Conservation (phyloP, 2,329 filamentous ascomycete genomes). For the Colletotrichum filicis region DNA sequence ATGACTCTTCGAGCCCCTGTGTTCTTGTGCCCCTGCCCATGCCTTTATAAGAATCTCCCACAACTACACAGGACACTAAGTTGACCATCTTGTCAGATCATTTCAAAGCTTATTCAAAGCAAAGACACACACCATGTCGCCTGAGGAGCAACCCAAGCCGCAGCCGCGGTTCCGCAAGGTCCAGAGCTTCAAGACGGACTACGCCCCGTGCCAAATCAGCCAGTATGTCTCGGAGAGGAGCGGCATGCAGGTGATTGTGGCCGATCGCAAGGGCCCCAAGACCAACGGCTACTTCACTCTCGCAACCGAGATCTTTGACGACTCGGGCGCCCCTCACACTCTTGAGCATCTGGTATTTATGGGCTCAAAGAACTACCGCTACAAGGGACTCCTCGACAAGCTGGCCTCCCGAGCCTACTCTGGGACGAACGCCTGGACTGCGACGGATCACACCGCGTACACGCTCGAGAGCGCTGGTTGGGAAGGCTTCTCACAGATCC, state of each 20-base stretch:
- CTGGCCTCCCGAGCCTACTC: conserved; percentile 94
- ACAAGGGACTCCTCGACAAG: conserved; percentile 95
- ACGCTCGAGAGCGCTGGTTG: conserved; percentile 95
- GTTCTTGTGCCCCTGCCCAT: not conserved
- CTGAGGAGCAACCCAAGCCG: conserved; percentile 54
- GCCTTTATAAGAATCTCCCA: not conserved
- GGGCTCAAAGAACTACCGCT: conserved; percentile 92
- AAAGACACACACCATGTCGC: conserved; percentile 61
- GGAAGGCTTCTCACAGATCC: conserved; percentile 94
- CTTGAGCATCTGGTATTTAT: conserved; percentile 87
- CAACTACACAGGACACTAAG: not conserved
- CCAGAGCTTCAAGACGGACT: conserved; percentile 88
- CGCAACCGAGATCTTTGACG: conserved; percentile 96
- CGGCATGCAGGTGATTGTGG: conserved; percentile 93
- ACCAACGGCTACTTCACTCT: conserved; percentile 94
- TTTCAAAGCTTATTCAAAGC: not conserved
- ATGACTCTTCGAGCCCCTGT: not conserved
- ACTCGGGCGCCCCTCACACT: conserved; percentile 91
- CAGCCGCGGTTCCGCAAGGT: conserved; percentile 80
- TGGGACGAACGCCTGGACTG: conserved; percentile 96
- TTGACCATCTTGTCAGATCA: conserved; percentile 5
- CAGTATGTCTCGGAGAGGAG: conserved; percentile 97
- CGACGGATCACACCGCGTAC: conserved; percentile 95
- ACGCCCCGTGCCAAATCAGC: conserved; percentile 87
- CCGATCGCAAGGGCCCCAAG: conserved; percentile 94